Evolutionary conservation across 345 rosid genomes (phyloP), one percentile per base, ranked within the genome.

Genomic region (Salix purpurea): DNA sequence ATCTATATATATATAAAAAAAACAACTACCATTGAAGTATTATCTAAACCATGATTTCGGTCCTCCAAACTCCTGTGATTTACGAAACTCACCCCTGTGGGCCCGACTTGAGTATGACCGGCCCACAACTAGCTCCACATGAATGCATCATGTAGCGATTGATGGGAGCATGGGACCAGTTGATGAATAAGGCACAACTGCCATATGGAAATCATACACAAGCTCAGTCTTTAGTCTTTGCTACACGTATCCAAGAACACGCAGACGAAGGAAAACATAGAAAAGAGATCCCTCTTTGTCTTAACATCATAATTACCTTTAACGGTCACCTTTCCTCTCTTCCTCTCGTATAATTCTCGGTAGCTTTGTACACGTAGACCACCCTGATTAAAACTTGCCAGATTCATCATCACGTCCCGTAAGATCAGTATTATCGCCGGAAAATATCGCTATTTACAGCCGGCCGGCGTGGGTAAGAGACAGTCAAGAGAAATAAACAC

Each of bases 271-370:
- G 56, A 50, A 50, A 50, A 52, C 58, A 52, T 7, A 19, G 50
- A 46, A 46, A 12, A 14, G 16, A 44, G 50, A 12, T 46, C 32
- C 56, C 3, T 23, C 21, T 13, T 16, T 24, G 52, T 46, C 56
- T 16, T 48, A 19, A 8, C 26, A 62, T 62, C 24, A 14, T 23
- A 18, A 44, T 61, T 8, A 19, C 13, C 78, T 37, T 76, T 69
- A 76, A 76, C 79, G 74, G 79, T 69, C 69, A 61, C 56, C 58
- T 76, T 68, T 11, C 44, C 44, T 40, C 44, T 39, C 52, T 40
- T 52, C 16, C 28, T 32, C 14, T 4, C 40, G 2, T 36, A 1
- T 36, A 13, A 0, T 65, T 65, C 7, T 15, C 72, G 28, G 18
- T 28, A 24, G 58, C 73, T 4, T 24, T 18, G 62, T 50, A 71